A percentile compares a stretch with the other conserved stretches of the same genome.
Conservation (phyloP, 495 filamentous ascomycete species). For the Neurospora africana region DNA sequence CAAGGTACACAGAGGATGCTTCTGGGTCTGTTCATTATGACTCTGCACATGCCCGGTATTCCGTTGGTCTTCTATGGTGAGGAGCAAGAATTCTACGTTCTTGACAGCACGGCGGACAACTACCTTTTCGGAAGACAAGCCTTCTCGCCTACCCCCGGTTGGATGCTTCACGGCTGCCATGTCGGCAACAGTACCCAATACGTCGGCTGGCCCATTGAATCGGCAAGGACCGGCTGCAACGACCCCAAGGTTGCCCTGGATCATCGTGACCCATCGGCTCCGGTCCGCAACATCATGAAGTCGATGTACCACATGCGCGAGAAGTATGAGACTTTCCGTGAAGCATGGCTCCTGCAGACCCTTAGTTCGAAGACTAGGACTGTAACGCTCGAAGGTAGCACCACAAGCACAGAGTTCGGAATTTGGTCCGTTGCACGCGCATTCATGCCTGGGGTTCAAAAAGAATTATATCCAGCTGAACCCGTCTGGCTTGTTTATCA, state of each 20-base stretch:
- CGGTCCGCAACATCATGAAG: constrained; percentile 48
- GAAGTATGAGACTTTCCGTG: constrained; percentile 42
- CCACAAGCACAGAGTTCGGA: constrained; percentile 50
- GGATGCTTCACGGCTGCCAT: constrained; percentile 62
- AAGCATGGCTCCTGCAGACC: constrained; percentile 48
- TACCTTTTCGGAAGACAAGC: constrained; percentile 61
- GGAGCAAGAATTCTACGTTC: constrained; percentile 57
- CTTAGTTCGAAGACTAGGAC: background rate
- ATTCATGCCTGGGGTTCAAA: constrained; percentile 36
- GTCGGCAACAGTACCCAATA: constrained; percentile 42
- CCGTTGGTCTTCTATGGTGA: constrained; percentile 58
- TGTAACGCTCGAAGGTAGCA: constrained; percentile 20
- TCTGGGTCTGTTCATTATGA: constrained; percentile 53
- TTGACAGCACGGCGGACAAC: constrained; percentile 57
- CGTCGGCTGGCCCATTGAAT: constrained; percentile 46
- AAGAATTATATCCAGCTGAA: constrained; percentile 50
- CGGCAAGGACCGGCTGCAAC: constrained; percentile 46
- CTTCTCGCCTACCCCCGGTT: constrained; percentile 54
- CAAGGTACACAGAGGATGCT: constrained; percentile 51
- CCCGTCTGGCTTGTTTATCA: constrained; percentile 56
- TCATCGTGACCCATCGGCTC: constrained; percentile 41
- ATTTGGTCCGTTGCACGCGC: constrained; percentile 39
- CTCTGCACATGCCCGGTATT: constrained; percentile 54
- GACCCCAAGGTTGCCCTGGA: constrained; percentile 60
- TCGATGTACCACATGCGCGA: constrained; percentile 53